Evolutionary conservation across 345 rosid species (phyloP), one percentile per base, ranked within the genome.

Genomic region (Brassica juncea): DNA sequence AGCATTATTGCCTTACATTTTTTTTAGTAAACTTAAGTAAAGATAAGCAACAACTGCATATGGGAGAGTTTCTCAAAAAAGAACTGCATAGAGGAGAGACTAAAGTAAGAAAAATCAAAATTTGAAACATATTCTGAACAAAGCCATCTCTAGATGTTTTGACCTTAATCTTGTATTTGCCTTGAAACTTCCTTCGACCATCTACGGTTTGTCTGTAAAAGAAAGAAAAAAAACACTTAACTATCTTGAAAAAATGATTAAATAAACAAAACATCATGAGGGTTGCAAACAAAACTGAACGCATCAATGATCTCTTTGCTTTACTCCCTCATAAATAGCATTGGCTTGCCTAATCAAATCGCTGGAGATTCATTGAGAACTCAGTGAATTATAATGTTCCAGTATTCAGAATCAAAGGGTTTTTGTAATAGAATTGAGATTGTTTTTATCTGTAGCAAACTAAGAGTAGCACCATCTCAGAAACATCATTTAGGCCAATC

Each of bases 381-480:
- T 23, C 21, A 12, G 49, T 61, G 21, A 70, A 16, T 54, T 42
- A 62, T 16, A 49, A 35, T 0, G 42, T 63, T 74, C 31, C 21
- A 30, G 12, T 19, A 9, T 42, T 65, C 16, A 55, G 31, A 14
- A 39, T 70, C 42, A 35, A 35, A 35, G 42, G 11, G 0, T 35
- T 35, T 35, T 7, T 35, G 25, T 12, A 9, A 30, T 23, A 68
- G 61, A 16, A 39, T 35, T n/a, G 39, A 28, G 58, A 72, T 27
- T 28, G 65, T 76, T 80, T 83, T 77, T 82, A 73, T 93, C 92
- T 88, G 87, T 79, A 89, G 83, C 66, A 88, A 81, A 4, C 87
- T 87, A 71, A 94, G 86, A 80, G 99, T 94, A 73, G 94, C 90
- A 9, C 98, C 98, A 87, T 92, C 98, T 73, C 94, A 85, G 78